Conservation (phyloP, 2,329 filamentous ascomycete species). For the Verticillium zaregamsianum region DNA sequence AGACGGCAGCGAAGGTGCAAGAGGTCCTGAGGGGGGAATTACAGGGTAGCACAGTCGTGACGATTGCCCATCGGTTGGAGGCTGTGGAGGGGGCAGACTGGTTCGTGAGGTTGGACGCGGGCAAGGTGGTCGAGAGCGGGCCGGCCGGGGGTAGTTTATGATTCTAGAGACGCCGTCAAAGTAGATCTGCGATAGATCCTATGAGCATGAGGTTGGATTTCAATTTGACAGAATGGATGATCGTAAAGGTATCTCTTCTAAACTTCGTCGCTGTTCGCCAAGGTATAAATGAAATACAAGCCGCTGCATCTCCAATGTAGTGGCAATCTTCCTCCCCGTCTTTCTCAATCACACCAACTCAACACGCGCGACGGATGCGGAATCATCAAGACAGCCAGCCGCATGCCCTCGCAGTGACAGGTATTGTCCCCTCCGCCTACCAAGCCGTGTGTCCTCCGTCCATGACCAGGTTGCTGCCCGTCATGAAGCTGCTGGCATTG, state of each 20-base stretch:
- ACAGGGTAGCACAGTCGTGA: slow-evolving; percentile 54
- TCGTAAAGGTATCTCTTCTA: no score
- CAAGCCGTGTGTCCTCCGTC: slow-evolving; percentile 55
- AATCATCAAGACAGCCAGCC: no score
- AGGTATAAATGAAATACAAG: no score
- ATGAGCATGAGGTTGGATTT: no score
- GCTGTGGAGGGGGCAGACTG: slow-evolving; percentile 57
- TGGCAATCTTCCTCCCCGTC: no score
- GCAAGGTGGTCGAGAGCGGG: slow-evolving; percentile 45
- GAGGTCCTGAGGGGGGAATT: slow-evolving; percentile 52
- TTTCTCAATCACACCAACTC: no score
- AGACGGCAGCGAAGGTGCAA: slow-evolving; percentile 55
- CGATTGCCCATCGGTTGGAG: slow-evolving; percentile 62
- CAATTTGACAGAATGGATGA: no score
- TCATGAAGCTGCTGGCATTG: slow-evolving; percentile 62
- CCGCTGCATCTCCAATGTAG: neutral
- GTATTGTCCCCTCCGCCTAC: slow-evolving; percentile 23
- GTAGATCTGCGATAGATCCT: no score
- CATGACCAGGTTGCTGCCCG: slow-evolving; percentile 49
- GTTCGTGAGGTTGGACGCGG: slow-evolving; percentile 48
- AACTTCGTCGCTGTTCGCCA: no score
- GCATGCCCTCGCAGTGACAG: no score
- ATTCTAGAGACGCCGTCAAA: no score
- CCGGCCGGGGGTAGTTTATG: slow-evolving; percentile 21
- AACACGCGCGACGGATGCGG: no score